Evolutionary conservation across 192 early-diverging fungal genomes (phyloP), one percentile per base, ranked within the genome.

Genomic region (Thamnidium elegans): DNA sequence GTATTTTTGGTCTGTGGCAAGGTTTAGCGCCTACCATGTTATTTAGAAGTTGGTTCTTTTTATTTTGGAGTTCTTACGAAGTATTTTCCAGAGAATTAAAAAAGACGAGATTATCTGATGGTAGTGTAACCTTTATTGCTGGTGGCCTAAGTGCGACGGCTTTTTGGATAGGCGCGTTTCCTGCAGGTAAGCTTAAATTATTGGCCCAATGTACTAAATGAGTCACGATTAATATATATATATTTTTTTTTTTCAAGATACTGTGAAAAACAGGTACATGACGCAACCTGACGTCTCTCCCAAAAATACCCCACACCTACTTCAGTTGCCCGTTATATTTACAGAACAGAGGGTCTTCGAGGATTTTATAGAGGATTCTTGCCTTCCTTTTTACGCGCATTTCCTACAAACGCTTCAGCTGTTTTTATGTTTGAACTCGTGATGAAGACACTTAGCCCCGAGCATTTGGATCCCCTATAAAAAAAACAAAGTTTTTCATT

Each of bases 391-490:
- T 80, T 98, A 32, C 84, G 96, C 31, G 86, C 91, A 3, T 98
- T 98, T 75, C 96, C 96, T 2, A 96, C 94, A 0, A 98, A 98
- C 65, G 94, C 92, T 39, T 89, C 90, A 21, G 94, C 93, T n/a
- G 90, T 98, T 45, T 86, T 95, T 47, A 87, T 90, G 2, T 95
- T 90, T 82, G 94, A 98, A 62, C 82, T 83, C 21, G 82, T 79
- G 0, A 85, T 88, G 81, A 67, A 74, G n/a, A 3, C 71, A 1
- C 46, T 71, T 10, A 21, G 67, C 23, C 34, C 68, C n/a, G 42
- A 73, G 10, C 36, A 39, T 6, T 39, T 39, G 9, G 36, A 39
- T 39, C 36, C 36, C 4, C 2, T 39, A 39, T 39, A 26, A 26
- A 26, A 26, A 26, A 26, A 26, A 26, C 26, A 26, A 3, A 26